phyloP scores from a whole-genome alignment of 106 monocot genomes.

The Phalaenopsis equestris region DNA sequence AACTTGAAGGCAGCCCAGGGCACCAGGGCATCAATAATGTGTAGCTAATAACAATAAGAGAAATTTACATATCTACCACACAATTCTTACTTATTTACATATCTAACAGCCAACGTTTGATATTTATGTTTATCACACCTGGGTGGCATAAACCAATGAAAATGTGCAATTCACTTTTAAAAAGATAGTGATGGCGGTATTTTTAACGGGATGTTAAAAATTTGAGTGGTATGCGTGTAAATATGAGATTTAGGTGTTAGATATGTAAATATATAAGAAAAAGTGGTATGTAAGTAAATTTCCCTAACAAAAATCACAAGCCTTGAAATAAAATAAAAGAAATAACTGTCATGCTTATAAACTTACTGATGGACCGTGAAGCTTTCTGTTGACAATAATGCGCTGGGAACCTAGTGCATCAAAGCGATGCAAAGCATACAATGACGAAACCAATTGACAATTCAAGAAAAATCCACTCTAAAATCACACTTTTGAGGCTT shows the following conservation, averaged over 20 bases:
- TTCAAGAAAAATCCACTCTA: background rate
- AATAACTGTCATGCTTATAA: background rate
- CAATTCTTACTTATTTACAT: too few species aligned
- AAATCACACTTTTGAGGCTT: slow-evolving; percentile 4
- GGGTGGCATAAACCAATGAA: too few species aligned
- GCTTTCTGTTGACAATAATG: background rate
- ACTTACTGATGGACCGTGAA: background rate
- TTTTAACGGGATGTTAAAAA: too few species aligned
- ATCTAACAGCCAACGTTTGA: too few species aligned
- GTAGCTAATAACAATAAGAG: background rate
- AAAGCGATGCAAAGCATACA: background rate
- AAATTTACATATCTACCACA: too few species aligned
- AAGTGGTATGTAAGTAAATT: too few species aligned
- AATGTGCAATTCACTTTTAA: too few species aligned
- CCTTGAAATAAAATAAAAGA: background rate
- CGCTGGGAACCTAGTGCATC: background rate
- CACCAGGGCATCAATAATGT: background rate
- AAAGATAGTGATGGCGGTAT: too few species aligned
- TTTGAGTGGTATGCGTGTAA: too few species aligned
- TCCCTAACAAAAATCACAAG: background rate
- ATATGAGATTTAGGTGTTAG: too few species aligned
- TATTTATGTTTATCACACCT: too few species aligned
- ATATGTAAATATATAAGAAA: too few species aligned
- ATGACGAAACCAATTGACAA: background rate
- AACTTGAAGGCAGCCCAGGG: background rate